Evolutionary conservation across 306 rosid genomes (phyloP).

Genomic region (Alnus rubra): DNA sequence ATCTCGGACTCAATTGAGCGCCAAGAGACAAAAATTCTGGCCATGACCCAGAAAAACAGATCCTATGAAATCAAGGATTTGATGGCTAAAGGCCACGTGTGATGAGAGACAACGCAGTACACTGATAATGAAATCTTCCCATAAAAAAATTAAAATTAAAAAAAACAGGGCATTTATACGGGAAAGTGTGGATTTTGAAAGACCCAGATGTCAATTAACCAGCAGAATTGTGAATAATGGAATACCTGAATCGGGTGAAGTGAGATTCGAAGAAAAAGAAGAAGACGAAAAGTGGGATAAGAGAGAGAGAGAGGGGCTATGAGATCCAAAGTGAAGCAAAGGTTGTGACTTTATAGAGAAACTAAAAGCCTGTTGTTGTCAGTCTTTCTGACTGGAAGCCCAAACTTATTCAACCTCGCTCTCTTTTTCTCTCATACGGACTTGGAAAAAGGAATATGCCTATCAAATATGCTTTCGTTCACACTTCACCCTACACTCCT

Average conservation of each 20-base stretch:
- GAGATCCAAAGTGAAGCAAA: slow-evolving; percentile 29
- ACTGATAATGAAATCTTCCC: background rate
- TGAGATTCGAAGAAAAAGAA: slow-evolving; percentile 12
- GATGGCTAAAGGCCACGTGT: slow-evolving; percentile 34
- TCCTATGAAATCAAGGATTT: slow-evolving; percentile 14
- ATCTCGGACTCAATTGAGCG: slow-evolving; percentile 37
- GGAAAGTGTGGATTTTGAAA: background rate
- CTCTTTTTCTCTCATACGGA: background rate
- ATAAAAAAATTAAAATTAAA: too few species aligned
- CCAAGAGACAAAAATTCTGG: slow-evolving; percentile 26
- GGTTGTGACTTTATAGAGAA: slow-evolving; percentile 38
- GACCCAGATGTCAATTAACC: slow-evolving; percentile 21
- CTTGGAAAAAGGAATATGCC: too few species aligned
- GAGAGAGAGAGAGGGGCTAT: slow-evolving; percentile 9
- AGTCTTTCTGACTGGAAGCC: background rate
- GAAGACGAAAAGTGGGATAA: slow-evolving; percentile 20
- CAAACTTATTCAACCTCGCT: background rate
- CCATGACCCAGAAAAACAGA: slow-evolving; percentile 9
- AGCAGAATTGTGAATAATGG: slow-evolving; percentile 11
- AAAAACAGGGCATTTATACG: slow-evolving; percentile 7
- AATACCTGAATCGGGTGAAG: slow-evolving; percentile 51
- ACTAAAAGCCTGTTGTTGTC: slow-evolving; percentile 8
- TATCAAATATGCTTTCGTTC: too few species aligned
- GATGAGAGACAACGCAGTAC: background rate
- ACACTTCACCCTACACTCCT: too few species aligned